Evolutionary conservation across 2,329 filamentous ascomycete species (phyloP).

Genomic region (Hypoxylon sp.): DNA sequence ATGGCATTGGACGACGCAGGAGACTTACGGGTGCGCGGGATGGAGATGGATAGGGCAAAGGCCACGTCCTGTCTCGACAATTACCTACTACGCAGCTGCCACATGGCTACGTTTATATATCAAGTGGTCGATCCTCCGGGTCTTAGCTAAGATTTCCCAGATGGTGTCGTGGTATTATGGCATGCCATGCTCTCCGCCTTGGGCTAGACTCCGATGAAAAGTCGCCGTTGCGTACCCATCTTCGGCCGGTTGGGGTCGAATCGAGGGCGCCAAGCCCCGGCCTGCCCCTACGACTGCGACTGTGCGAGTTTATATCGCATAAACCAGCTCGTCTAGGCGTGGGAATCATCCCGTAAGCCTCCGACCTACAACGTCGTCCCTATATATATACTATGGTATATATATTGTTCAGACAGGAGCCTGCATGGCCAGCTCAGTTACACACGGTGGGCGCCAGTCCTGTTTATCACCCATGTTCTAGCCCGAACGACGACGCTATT

Average conservation of each 20-base stretch:
- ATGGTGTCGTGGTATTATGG: neutral
- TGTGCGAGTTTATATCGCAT: conserved; percentile 13
- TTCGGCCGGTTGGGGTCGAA: conserved; percentile 34
- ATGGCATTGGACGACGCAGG: conserved; percentile 7
- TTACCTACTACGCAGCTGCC: no score
- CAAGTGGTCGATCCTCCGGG: neutral
- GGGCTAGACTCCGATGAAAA: conserved; percentile 17
- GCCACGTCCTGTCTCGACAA: neutral
- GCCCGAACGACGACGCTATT: conserved; percentile 19
- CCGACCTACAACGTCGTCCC: conserved; percentile 17
- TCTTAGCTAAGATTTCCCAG: neutral
- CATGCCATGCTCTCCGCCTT: no score
- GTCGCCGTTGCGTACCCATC: conserved; percentile 28
- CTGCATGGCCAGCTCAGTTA: conserved; percentile 17
- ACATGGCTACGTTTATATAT: neutral
- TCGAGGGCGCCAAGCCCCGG: conserved; percentile 31
- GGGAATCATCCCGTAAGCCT: conserved; percentile 26
- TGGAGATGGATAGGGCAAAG: conserved; percentile 3
- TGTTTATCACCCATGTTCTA: conserved; percentile 5
- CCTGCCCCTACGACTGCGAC: conserved; percentile 9
- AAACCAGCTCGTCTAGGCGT: conserved; percentile 6
- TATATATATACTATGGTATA: neutral
- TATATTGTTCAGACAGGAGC: conserved; percentile 14
- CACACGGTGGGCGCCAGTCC: conserved; percentile 3
- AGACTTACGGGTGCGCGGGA: conserved; percentile 2